Evolutionary conservation across 495 filamentous ascomycete species (phyloP), one percentile per base, ranked within the genome.

Genomic region (Aspergillus mulundensis): DNA sequence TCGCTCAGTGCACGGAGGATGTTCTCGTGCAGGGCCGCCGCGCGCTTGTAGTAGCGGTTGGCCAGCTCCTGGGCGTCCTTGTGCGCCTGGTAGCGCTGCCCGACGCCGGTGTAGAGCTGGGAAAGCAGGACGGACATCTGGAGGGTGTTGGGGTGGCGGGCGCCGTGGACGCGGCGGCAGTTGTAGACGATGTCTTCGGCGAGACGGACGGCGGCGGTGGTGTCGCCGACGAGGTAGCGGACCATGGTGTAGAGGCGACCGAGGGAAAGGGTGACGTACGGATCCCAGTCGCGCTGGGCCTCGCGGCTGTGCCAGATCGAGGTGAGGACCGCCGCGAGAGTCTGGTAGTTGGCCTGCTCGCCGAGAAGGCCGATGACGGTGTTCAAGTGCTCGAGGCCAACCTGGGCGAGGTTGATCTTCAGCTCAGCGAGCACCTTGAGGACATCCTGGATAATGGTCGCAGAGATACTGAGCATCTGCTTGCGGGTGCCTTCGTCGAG

Each of bases 151-250:
- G 65, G 50, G 60, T 73, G 66, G 45, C 62, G 67, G 38, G 67
- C 56, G n/a, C 70, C 70, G 53, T 75, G 67, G 18, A 75, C 72
- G 23, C 70, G 69, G n/a, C 67, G 67, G 59, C 68, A 72, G 58
- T 75, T 75, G 60, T 75, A 75, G 2, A 71, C 68, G n/a, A 74
- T 71, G 38, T 75, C 72, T 58, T 75, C 71, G n/a, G 72, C 69
- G 7, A 75, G 62, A 20, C 72, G 72, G 25, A 70, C 43, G 1
- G 72, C 70, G 23, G 67, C 71, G 7, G 60, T 43, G 1, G 55
- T 43, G 20, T 74, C 68, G 25, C 64, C 68, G 15, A 63, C 58
- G 12, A 71, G 60, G 52, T 70, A 74, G 40, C 71, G 70, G 30
- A 61, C 70, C n/a, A 74, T 57, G 41, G 71, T 69, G 52, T 66